phyloP scores from a whole-genome alignment of 768 basidiomycete genomes.

The Lactarius hatsudake region DNA sequence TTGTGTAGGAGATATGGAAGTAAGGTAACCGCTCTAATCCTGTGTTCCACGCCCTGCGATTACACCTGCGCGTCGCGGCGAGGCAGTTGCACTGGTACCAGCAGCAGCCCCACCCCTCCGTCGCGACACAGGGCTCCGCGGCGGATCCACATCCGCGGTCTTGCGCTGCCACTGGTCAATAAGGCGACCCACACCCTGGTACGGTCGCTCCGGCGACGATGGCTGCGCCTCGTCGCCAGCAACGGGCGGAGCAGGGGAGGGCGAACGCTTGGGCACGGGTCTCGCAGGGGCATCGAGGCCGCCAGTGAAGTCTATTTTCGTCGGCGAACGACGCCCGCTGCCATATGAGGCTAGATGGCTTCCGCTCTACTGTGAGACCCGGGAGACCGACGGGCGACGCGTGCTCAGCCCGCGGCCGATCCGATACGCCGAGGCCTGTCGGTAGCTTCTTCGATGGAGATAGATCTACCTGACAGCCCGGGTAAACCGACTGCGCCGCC shows the following conservation, averaged over 20 bases:
- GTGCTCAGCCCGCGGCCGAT: conserved; percentile 30
- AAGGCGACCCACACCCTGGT: conserved; percentile 77
- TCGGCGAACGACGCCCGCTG: conserved; percentile 21
- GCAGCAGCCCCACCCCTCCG: conserved; percentile 32
- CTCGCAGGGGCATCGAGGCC: conserved; percentile 11
- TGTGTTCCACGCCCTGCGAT: conserved; percentile 20
- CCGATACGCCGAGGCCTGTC: conserved; percentile 26
- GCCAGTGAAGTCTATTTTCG: conserved; percentile 4
- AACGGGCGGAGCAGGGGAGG: conserved; percentile 10
- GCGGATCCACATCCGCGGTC: conserved; percentile 54
- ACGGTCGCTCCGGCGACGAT: conserved; percentile 73
- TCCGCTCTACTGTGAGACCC: conserved; percentile 23
- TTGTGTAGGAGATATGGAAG: background rate
- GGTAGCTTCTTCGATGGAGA: conserved; percentile 22
- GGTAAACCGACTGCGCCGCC: conserved; percentile 19
- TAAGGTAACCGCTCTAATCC: conserved; percentile 1
- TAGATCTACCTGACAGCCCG: conserved; percentile 15
- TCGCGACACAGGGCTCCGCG: conserved; percentile 37
- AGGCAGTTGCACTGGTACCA: conserved; percentile 10
- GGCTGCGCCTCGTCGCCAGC: conserved; percentile 39
- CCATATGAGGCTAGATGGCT: conserved; percentile 4
- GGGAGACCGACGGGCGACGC: conserved; percentile 27
- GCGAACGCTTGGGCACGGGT: conserved; percentile 3
- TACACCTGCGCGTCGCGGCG: conserved; percentile 23
- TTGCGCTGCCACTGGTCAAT: conserved; percentile 90